phyloP scores from a whole-genome alignment of 495 filamentous ascomycete species.

The Neurospora discreta region DNA sequence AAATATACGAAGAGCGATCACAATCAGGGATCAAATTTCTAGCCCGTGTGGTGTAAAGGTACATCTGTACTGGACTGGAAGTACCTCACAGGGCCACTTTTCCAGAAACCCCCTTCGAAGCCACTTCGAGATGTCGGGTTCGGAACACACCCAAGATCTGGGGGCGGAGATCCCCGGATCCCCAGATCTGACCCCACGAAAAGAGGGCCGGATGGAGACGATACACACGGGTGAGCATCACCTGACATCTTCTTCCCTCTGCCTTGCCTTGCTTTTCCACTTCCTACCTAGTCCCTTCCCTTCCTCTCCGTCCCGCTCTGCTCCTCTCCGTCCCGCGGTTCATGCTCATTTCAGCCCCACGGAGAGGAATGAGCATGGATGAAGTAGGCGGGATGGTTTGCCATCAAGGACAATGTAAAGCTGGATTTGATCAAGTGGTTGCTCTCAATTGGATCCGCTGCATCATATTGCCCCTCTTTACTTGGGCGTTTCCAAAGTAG shows the following conservation, averaged over 20 bases:
- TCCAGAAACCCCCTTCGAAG: not conserved
- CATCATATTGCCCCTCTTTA: not conserved
- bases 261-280: not conserved
- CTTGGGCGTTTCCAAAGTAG: not conserved
- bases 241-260: not conserved
- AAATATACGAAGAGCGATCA: too few species aligned
- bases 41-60: not conserved
- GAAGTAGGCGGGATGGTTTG: not conserved
- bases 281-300: not conserved
- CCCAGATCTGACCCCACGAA: not conserved
- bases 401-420: not conserved
- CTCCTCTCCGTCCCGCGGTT: not conserved
- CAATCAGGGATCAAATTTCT: not conserved
- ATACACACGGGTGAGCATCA: not conserved
- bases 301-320: not conserved
- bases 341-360: not conserved
- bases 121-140: not conserved
- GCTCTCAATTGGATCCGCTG: not conserved
- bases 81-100: not conserved
- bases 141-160: not conserved
- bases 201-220: not conserved
- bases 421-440: not conserved
- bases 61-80: too few species aligned
- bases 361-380: not conserved
- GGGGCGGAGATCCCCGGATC: not conserved